phyloP scores from a whole-genome alignment of 768 basidiomycete genomes.

The Mrakia frigida region DNA sequence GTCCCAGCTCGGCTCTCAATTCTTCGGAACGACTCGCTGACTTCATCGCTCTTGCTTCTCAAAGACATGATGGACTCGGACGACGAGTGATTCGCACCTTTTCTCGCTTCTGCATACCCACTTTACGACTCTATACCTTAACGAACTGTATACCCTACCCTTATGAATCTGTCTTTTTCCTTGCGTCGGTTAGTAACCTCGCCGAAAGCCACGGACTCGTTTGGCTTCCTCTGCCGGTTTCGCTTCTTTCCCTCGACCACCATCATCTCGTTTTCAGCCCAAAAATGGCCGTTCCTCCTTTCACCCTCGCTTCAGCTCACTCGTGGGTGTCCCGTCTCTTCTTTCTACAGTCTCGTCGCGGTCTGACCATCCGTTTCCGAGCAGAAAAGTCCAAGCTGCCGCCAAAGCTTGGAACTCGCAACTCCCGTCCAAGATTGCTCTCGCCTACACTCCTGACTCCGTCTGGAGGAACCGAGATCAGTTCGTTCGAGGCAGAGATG shows the following conservation, averaged over 20 bases:
- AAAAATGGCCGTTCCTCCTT: slow-evolving; percentile 13
- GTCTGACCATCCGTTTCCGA: not conserved
- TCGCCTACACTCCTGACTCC: slow-evolving; percentile 54
- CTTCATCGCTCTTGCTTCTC: not conserved
- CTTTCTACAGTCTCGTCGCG: not conserved
- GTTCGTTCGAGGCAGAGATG: slow-evolving; percentile 50
- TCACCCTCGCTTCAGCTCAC: slow-evolving; percentile 19
- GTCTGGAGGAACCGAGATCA: slow-evolving; percentile 57
- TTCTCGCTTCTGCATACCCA: not conserved
- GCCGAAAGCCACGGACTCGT: not conserved
- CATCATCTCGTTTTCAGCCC: not conserved
- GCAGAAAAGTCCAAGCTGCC: slow-evolving; percentile 52
- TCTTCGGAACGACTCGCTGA: not conserved
- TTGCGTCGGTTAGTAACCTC: too few relatives aligned
- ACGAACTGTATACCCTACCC: too few relatives aligned
- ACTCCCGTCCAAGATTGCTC: slow-evolving; percentile 43
- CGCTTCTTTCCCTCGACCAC: slow-evolving; percentile 3
- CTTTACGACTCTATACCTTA: not conserved
- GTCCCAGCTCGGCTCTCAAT: not conserved
- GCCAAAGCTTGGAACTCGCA: slow-evolving; percentile 52
- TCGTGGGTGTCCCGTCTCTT: not conserved
- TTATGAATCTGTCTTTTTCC: too few relatives aligned
- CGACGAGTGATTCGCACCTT: not conserved
- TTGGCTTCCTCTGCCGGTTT: not conserved
- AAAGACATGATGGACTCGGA: slow-evolving; percentile 4